A percentile compares a stretch with the other conserved stretches of the same genome.
phyloP scores from a whole-genome alignment of 1,284 basidiomycete species.

The Ceratobasidium sp. region DNA sequence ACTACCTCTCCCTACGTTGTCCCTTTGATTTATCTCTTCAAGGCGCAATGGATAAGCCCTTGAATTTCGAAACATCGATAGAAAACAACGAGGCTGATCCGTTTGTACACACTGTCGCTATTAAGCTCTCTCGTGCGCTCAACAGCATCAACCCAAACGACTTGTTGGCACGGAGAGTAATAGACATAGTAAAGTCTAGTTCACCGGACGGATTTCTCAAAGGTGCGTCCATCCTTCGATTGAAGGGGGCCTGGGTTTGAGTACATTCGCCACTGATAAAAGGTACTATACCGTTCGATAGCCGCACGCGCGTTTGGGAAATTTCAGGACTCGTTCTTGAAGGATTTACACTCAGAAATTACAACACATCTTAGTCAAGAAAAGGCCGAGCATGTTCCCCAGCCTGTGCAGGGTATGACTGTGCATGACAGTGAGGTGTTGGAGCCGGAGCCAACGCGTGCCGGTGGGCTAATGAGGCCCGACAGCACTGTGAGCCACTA shows the following conservation, averaged over 20 bases:
- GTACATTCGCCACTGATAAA: constrained; percentile 43
- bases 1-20: background rate
- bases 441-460: constrained; percentile 79
- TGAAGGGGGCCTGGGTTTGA: constrained; percentile 10
- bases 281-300: constrained; percentile 54
- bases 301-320: constrained; percentile 89
- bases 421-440: constrained; percentile 86
- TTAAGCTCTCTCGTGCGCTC: constrained; percentile 82
- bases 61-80: background rate
- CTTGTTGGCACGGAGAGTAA: constrained; percentile 80
- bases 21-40: background rate
- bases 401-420: constrained; percentile 76
- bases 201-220: constrained; percentile 73
- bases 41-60: constrained; percentile 5
- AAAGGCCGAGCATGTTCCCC: constrained; percentile 59
- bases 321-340: constrained; percentile 76
- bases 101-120: constrained; percentile 82
- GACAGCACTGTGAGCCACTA: constrained; percentile 68
- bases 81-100: constrained; percentile 57
- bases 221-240: constrained; percentile 57
- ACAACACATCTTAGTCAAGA: constrained; percentile 76
- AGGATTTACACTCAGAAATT: constrained; percentile 70
- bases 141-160: constrained; percentile 88
- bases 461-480: constrained; percentile 79
- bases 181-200: constrained; percentile 82